Conservation (phyloP, 2,329 filamentous ascomycete genomes). For the Aspergillus glaucus region DNA sequence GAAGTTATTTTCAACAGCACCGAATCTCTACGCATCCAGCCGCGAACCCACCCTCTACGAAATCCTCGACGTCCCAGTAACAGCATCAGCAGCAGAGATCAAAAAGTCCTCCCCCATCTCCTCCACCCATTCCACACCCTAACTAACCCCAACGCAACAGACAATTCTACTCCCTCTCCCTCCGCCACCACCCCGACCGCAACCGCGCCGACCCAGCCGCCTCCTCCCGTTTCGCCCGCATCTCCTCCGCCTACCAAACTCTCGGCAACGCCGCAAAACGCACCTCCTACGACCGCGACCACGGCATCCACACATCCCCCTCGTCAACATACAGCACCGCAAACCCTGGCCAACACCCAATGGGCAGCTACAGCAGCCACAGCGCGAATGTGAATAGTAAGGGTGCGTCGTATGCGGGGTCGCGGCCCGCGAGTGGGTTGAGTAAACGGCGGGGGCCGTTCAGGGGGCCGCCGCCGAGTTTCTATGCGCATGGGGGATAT, state of each 20-base stretch:
- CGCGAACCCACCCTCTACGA: constrained; percentile 67
- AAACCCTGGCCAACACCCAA: constrained; percentile 29
- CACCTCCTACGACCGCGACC: constrained; percentile 66
- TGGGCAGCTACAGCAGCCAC: constrained; percentile 51
- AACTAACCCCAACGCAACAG: constrained; percentile 17
- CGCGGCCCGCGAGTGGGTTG: constrained; percentile 73
- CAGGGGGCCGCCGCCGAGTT: constrained; percentile 79
- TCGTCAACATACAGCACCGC: constrained; percentile 24
- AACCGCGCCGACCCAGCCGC: constrained; percentile 71
- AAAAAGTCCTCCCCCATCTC: constrained; percentile 59
- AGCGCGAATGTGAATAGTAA: constrained; percentile 25
- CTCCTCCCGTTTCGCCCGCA: constrained; percentile 68
- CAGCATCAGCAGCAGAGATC: constrained; percentile 68
- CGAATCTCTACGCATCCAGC: constrained; percentile 17
- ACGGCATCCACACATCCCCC: constrained; percentile 32
- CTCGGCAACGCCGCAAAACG: constrained; percentile 70
- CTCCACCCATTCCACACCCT: not conserved
- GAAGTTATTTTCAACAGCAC: constrained; percentile 41
- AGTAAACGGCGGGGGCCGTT: constrained; percentile 70
- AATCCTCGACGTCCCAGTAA: constrained; percentile 63
- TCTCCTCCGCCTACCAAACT: constrained; percentile 75
- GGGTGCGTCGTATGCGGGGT: constrained; percentile 44
- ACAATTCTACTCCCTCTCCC: constrained; percentile 84
- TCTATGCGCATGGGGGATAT: constrained; percentile 78
- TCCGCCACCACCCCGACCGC: constrained; percentile 85